Evolutionary conservation across 1,284 basidiomycete species (phyloP).

Genomic region (Ustilago loliicola): DNA sequence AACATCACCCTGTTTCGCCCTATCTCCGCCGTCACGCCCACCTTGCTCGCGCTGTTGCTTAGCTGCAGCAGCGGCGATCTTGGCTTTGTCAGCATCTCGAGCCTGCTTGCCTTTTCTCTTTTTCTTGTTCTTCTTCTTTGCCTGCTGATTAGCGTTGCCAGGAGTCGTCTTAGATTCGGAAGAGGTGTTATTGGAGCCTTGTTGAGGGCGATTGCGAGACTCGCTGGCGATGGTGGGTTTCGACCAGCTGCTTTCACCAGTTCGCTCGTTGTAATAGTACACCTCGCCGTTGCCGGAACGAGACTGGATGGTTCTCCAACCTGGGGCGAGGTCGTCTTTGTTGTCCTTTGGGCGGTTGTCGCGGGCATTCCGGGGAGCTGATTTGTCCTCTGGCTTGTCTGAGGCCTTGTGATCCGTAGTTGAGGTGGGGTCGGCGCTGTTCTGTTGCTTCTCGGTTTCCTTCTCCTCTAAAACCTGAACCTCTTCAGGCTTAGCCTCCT

Average conservation of each 20-base stretch:
- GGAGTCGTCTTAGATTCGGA: constrained; percentile 1
- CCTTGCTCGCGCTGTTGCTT: constrained; percentile 12
- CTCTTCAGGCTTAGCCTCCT: background rate
- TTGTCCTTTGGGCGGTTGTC: background rate
- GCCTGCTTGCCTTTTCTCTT: constrained; percentile 25
- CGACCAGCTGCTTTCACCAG: constrained; percentile 44
- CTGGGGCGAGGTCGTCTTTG: constrained; percentile 17
- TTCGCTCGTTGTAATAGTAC: constrained; percentile 51
- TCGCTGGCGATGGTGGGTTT: constrained; percentile 21
- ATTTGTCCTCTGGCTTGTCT: no score
- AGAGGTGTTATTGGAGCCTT: background rate
- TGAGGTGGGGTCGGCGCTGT: constrained; percentile 1
- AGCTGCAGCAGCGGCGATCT: constrained; percentile 10
- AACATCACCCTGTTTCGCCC: background rate
- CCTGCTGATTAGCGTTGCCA: background rate
- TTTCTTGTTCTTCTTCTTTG: constrained; percentile 36
- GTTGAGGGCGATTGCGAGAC: background rate
- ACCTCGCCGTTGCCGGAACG: constrained; percentile 38
- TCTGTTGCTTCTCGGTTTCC: background rate
- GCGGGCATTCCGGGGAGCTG: background rate
- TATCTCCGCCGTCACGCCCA: constrained; percentile 4
- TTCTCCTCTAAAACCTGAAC: no score
- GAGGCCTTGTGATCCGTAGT: background rate
- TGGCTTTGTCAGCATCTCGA: constrained; percentile 23
- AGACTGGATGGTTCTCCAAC: constrained; percentile 39